Evolutionary conservation across 1,284 basidiomycete species (phyloP).

Genomic region (Grifola frondosa): DNA sequence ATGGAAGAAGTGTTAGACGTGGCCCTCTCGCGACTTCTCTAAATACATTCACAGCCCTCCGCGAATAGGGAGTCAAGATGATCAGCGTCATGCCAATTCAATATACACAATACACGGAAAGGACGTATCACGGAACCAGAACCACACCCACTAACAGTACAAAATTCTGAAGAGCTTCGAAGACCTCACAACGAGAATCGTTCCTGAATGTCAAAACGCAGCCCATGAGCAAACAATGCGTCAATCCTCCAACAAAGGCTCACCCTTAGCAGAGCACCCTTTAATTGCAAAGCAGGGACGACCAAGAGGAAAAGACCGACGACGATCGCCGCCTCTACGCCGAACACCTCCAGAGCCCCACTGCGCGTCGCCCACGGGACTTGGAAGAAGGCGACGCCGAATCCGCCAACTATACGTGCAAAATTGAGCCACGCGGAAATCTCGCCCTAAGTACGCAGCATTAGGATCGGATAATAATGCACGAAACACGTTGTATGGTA

Average conservation of each 20-base stretch:
- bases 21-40: too few relatives aligned
- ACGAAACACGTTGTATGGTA: too few relatives aligned
- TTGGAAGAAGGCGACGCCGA: constrained; percentile 65
- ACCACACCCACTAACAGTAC: too few relatives aligned
- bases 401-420: constrained; percentile 56
- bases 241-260: constrained; percentile 13
- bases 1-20: too few relatives aligned
- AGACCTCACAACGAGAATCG: constrained; percentile 9
- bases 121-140: too few relatives aligned
- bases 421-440: constrained; percentile 61
- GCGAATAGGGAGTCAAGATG: too few relatives aligned
- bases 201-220: constrained; percentile 3
- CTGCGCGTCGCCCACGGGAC: constrained; percentile 55
- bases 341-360: constrained; percentile 58
- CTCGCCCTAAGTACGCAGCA: constrained; percentile 42
- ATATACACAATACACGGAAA: too few relatives aligned
- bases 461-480: too few relatives aligned
- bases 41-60: too few relatives aligned
- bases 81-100: too few relatives aligned
- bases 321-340: constrained; percentile 59
- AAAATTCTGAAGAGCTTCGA: too few relatives aligned
- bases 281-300: constrained; percentile 51
- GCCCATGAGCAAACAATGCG: neutral
- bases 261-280: constrained; percentile 46
- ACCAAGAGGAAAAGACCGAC: constrained; percentile 49